phyloP scores from a whole-genome alignment of 306 rosid genomes.

The Vachellia pachyceras region DNA sequence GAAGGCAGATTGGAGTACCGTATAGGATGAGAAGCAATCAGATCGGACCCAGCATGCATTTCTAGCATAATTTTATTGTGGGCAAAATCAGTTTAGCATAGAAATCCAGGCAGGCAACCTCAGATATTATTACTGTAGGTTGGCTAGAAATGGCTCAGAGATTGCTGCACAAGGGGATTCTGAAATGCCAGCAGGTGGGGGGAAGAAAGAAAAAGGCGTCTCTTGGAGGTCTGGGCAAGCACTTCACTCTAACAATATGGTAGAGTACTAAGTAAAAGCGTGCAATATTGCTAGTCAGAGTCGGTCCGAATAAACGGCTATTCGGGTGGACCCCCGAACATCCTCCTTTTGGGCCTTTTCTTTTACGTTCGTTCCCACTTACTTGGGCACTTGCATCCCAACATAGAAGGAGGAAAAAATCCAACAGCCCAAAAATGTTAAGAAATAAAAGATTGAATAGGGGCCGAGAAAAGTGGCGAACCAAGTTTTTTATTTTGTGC shows the following conservation, averaged over 20 bases:
- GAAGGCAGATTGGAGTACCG: conserved; percentile 3
- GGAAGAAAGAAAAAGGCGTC: not conserved
- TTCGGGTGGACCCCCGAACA: not conserved
- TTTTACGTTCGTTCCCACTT: not conserved
- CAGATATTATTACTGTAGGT: not conserved
- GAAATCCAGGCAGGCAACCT: not conserved
- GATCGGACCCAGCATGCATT: conserved; percentile 4
- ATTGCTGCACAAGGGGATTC: not conserved
- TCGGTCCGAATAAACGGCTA: not conserved
- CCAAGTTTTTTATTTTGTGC: too few species aligned
- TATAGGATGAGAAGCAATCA: not conserved
- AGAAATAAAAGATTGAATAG: too few species aligned
- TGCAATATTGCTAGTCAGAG: not conserved
- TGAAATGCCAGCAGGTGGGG: not conserved
- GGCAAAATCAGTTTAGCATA: conserved; percentile 28
- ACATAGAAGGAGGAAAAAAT: not conserved
- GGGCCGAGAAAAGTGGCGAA: too few species aligned
- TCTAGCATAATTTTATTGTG: not conserved
- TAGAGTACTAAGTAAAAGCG: not conserved
- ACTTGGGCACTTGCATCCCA: not conserved
- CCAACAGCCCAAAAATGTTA: not conserved
- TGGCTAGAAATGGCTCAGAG: not conserved
- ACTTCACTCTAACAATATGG: not conserved
- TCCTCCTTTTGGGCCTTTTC: not conserved
- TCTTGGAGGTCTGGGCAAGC: not conserved